These are phyloP conservation scores for Hypoxylon perforatum DNA, from an alignment of 495 filamentous ascomycete species.

Conservation along the genomic window DNA sequence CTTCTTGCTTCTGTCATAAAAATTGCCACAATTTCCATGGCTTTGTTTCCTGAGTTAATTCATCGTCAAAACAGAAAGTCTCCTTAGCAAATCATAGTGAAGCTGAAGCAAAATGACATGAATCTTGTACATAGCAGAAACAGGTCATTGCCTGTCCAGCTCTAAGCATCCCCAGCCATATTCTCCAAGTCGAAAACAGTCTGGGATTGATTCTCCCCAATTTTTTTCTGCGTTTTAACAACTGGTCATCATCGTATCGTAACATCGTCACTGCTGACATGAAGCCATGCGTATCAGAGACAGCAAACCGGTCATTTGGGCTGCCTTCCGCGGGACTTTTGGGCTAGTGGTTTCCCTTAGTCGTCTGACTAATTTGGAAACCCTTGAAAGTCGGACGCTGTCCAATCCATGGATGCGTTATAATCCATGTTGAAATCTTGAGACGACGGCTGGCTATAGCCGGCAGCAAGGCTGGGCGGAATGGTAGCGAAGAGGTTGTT, in stretches of 20 bases:
- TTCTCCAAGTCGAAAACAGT: constrained; percentile 28
- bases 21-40: constrained; percentile 12
- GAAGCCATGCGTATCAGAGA: constrained; percentile 13
- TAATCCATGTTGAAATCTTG: constrained; percentile 57
- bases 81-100: constrained; percentile 9
- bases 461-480: constrained; percentile 50
- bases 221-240: constrained; percentile 13
- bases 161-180: constrained; percentile 9
- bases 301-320: neutral
- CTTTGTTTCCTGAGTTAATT: constrained; percentile 12
- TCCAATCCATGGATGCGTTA: constrained; percentile 49
- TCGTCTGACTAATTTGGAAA: constrained; percentile 34
- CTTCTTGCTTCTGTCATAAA: constrained; percentile 18
- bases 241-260: constrained; percentile 45
- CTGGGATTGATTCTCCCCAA: constrained; percentile 26
- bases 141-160: constrained; percentile 22
- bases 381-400: constrained; percentile 47
- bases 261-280: constrained; percentile 33
- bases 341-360: neutral
- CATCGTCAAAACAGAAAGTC: constrained; percentile 16
- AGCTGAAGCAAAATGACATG: constrained; percentile 27
- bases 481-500: constrained; percentile 50
- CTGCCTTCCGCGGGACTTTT: constrained; percentile 27
- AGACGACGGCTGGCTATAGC: constrained; percentile 54
- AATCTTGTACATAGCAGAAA: constrained; percentile 38